A percentile compares a stretch with the other conserved stretches of the same genome.
phyloP scores from a whole-genome alignment of 345 rosid genomes.

The Psidium guajava region DNA sequence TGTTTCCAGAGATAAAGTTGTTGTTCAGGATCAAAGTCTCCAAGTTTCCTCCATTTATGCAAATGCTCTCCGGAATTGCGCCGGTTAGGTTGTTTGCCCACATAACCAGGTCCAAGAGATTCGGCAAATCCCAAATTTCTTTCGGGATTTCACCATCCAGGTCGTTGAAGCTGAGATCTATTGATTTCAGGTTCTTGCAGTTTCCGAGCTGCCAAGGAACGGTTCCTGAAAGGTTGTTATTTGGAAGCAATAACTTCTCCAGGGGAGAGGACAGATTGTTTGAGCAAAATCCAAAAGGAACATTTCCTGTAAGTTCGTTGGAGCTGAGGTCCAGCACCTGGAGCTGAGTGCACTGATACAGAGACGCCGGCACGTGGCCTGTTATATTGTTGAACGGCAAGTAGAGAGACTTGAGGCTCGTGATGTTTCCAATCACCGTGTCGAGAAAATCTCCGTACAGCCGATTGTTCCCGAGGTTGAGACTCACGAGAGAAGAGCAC shows the following conservation, averaged over 20 bases:
- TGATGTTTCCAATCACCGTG: conserved; percentile 50
- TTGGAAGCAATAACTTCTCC: conserved; percentile 53
- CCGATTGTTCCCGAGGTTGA: conserved; percentile 59
- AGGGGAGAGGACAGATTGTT: conserved; percentile 31
- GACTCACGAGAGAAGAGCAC: conserved; percentile 46
- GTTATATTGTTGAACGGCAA: conserved; percentile 71
- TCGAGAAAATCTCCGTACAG: conserved; percentile 67
- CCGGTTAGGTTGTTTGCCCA: conserved; percentile 97
- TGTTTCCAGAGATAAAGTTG: conserved; percentile 56
- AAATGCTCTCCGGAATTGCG: conserved; percentile 62
- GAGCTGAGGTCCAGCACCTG: conserved; percentile 80
- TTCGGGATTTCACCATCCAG: conserved; percentile 53
- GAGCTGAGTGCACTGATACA: conserved; percentile 46
- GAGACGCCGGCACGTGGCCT: conserved; percentile 58
- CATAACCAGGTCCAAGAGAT: conserved; percentile 66
- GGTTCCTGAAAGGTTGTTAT: conserved; percentile 67
- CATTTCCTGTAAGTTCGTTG: conserved; percentile 47
- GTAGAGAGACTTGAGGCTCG: conserved; percentile 36
- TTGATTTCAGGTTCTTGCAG: conserved; percentile 57
- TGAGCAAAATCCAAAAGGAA: conserved; percentile 61
- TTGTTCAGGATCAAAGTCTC: conserved; percentile 85
- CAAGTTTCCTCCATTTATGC: conserved; percentile 60
- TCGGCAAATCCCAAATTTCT: conserved; percentile 62
- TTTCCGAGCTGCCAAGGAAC: conserved; percentile 61
- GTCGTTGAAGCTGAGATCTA: conserved; percentile 88